Evolutionary conservation across 345 rosid genomes (phyloP).

Genomic region (Melaleuca alternifolia): DNA sequence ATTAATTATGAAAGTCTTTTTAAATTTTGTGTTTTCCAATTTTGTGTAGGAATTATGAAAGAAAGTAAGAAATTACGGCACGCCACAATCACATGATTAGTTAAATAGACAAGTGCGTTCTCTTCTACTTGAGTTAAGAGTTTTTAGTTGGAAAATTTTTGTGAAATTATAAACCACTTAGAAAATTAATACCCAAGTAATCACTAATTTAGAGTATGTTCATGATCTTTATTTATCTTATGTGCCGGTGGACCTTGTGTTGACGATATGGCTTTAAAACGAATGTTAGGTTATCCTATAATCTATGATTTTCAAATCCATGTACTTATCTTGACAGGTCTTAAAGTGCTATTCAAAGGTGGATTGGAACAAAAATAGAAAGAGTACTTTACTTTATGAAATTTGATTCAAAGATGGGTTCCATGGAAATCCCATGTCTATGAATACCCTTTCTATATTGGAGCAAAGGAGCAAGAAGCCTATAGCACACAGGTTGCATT

Average conservation of each 20-base stretch:
- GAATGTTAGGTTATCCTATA: neutral
- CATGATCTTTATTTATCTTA: neutral
- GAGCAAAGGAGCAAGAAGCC: neutral
- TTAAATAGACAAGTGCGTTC: neutral
- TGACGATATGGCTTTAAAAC: rapidly evolving
- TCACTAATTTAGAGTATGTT: neutral
- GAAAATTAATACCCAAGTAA: neutral
- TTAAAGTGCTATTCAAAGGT: neutral
- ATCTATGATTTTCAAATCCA: neutral
- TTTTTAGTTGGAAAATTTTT: too few relatives aligned
- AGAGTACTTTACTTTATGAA: neutral
- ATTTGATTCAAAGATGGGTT: neutral
- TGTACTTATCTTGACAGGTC: neutral
- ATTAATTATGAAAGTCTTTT: neutral
- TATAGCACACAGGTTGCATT: neutral
- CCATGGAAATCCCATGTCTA: neutral
- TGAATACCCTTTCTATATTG: neutral
- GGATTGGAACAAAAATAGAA: rapidly evolving
- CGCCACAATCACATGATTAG: neutral
- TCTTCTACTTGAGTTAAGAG: too few relatives aligned
- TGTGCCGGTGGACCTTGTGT: rapidly evolving
- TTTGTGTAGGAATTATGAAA: neutral
- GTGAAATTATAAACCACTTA: neutral
- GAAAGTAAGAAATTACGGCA: neutral
- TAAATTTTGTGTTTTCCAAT: neutral